Evolutionary conservation across 73 alveolate genomes (phyloP).

Genomic region (Paramecium sonneborni): DNA sequence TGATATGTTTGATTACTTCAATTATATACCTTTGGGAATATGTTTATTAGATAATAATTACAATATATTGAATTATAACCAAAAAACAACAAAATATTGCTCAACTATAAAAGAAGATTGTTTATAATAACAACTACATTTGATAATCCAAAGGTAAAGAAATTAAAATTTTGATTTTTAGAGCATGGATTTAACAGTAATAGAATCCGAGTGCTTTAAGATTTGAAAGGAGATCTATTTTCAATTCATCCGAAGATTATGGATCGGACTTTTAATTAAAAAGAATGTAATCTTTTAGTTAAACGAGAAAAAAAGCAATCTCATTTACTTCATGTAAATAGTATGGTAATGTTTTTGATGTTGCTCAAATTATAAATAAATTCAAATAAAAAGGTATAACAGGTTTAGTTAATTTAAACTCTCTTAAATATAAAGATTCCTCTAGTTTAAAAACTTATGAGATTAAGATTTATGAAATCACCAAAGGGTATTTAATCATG

Average conservation of each 20-base stretch:
- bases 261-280: neutral
- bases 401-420: neutral
- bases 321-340: neutral
- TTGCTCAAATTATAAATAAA: neutral
- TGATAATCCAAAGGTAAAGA: slow-evolving; percentile 10
- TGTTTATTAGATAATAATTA: neutral
- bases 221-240: neutral
- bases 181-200: neutral
- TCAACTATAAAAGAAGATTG: neutral
- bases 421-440: neutral
- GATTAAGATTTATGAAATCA: neutral
- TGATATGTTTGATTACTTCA: neutral
- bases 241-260: neutral
- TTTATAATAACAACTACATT: neutral
- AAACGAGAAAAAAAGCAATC: neutral
- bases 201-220: neutral
- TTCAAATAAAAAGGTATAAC: neutral
- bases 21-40: slow-evolving; percentile 4
- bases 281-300: slow-evolving; percentile 13
- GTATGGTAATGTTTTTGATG: neutral
- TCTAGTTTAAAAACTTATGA: neutral
- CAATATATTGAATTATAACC: neutral
- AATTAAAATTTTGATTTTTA: neutral
- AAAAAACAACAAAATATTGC: neutral
- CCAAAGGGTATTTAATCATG: neutral